phyloP scores from a whole-genome alignment of 257 asterid genomes.

The Plantago elongata region DNA sequence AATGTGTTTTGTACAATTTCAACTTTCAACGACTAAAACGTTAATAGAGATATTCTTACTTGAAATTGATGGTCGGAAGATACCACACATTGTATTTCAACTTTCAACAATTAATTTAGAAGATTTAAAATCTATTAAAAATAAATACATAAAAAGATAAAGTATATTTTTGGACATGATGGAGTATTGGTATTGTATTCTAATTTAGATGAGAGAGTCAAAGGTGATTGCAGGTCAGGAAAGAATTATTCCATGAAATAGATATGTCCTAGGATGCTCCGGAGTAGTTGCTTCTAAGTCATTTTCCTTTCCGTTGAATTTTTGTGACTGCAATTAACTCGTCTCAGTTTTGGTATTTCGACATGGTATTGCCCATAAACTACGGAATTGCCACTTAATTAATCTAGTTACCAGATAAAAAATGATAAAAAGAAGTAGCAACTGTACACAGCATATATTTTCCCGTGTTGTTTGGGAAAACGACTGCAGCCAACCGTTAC shows the following conservation, averaged over 20 bases:
- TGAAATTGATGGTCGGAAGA: no score
- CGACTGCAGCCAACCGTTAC: background rate
- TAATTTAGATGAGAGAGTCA: background rate
- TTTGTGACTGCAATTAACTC: background rate
- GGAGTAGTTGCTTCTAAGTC: slow-evolving; percentile 22
- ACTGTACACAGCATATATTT: background rate
- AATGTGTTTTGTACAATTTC: no score
- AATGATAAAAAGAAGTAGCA: background rate
- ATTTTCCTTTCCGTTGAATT: slow-evolving; percentile 18
- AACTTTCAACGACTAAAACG: no score
- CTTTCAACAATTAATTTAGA: no score
- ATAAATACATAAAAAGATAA: no score
- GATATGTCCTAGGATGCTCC: slow-evolving; percentile 34
- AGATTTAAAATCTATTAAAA: no score
- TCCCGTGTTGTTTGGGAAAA: background rate
- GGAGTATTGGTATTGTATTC: no score
- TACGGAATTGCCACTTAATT: background rate
- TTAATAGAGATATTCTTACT: no score
- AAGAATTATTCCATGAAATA: slow-evolving; percentile 16
- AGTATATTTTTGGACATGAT: no score
- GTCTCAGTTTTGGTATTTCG: background rate
- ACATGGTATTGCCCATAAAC: background rate
- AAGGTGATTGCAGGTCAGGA: slow-evolving; percentile 12
- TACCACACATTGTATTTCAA: no score
- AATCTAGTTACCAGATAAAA: background rate